Base-by-base conservation (phyloP, 208 protist species). In the Lotmaria passim region DNA sequence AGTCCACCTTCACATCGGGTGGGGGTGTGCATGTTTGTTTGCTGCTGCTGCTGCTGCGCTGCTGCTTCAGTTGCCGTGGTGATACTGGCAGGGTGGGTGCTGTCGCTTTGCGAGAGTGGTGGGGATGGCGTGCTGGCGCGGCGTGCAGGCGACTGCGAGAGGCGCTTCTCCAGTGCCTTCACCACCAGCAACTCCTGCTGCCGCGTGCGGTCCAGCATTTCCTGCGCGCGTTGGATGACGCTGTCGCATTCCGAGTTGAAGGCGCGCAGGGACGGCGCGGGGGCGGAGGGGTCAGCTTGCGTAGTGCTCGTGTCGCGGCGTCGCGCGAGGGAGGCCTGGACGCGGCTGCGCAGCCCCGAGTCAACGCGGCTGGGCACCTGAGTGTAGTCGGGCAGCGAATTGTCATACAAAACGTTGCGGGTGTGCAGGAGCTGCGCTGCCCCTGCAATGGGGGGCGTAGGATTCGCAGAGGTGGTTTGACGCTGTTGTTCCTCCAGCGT, bases 221-320 rank as follows among this genome's bases (percentile, higher is more conserved):
- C 62, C 39, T 88, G 62, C 0, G 83, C 87, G 19, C 85, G 84
- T 52, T 78, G 59, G 10, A 87, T 62, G 36, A 85, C 82, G 15
- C 61, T 69, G 67, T 88, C 82, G 26, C 87, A 93, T 36, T 77
- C 53, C 4, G 41, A 52, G 2, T 58, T 55, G 33, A 82, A 78
- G 43, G 73, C 77, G 10, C 55, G 64, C n/a, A 81, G 44, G 21
- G 55, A 62, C 2, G 61, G 43, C 34, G 69, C 62, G 38, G 28
- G 19, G 11, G 47, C 8, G 31, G 23, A 21, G 19, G 7, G 21
- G n/a, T 55, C 51, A 44, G 30, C 11, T 15, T 23, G 23, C 21
- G 24, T 30, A 0, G 14, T 19, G 47, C 34, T 38, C n/a, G 38
- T 31, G 55, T 15, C 44, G 36, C 53, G 36, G 31, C 62, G 56